Base-by-base conservation (phyloP, 257 asterid genomes). In the Solanum microdontum region DNA sequence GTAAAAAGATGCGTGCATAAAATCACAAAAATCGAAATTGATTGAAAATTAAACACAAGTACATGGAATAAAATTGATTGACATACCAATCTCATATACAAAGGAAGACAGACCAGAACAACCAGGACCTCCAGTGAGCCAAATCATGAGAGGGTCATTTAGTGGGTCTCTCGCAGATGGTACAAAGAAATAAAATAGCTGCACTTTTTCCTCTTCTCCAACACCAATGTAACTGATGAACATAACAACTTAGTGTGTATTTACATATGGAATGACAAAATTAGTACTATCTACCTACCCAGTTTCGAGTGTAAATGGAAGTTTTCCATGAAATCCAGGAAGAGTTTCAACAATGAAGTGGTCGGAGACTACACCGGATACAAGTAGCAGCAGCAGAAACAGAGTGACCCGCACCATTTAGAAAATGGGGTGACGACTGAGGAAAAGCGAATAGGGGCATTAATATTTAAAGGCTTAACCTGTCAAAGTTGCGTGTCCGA, bases 51-150 rank as follows among this genome's bases (percentile, higher is more conserved):
- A 34, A 34, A 58, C 8, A 19, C 19, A 33, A 8, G 70, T 62
- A 62, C 6, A 64, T 24, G 24, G 34, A 19, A 62, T 8, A 30
- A 84, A 33, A 79, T n/a, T 33, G 37, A 13, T n/a, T 51, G 37
- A 13, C 64, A 11, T 26, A 94, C 97, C 95, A 3, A 90, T 91
- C 70, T 91, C 93, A 32, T 82, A 93, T 28, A 86, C 86, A 11
- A 94, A 88, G 19, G 90, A 92, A 10, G 92, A 89, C 2, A 95
- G 87, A 30, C 87, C 98, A 1, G 98, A 91, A 89, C 98, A 95
- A 79, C 98, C 96, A 2, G 98, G 98, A 3, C 95, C 98, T 32
- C 98, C 98, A 0, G 88, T 89, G 87, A 93, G 88, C 96, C 98
- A 94, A 40, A 95, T 75, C 40, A 94, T 5, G 3, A 95, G 89